A percentile compares a stretch with the other conserved stretches of the same genome.
phyloP scores from a whole-genome alignment of 495 filamentous ascomycete genomes.

The Sabuloglossum arenarium region DNA sequence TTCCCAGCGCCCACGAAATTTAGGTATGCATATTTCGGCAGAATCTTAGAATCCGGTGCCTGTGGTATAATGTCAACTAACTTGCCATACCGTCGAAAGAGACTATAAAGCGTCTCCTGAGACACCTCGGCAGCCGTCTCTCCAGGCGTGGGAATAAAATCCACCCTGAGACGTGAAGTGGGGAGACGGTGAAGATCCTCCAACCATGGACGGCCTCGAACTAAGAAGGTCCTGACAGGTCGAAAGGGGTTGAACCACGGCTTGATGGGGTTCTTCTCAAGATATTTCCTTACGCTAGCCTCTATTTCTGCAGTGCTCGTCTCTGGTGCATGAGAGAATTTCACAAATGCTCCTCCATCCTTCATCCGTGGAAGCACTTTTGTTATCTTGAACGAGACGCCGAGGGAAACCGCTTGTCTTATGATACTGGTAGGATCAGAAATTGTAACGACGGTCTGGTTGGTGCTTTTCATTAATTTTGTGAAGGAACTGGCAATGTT shows the following conservation, averaged over 20 bases:
- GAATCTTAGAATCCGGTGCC: slow-evolving; percentile 59
- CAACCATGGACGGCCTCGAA: slow-evolving; percentile 77
- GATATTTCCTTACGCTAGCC: slow-evolving; percentile 25
- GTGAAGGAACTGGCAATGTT: slow-evolving; percentile 31
- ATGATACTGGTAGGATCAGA: slow-evolving; percentile 43
- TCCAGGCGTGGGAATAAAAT: slow-evolving; percentile 61
- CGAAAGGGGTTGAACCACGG: slow-evolving; percentile 80
- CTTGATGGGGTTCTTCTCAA: slow-evolving; percentile 49
- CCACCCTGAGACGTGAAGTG: slow-evolving; percentile 49
- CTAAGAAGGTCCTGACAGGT: slow-evolving; percentile 43
- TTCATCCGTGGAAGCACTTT: slow-evolving; percentile 66
- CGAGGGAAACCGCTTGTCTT: slow-evolving; percentile 38
- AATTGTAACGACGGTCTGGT: slow-evolving; percentile 33
- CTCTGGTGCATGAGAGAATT: slow-evolving; percentile 42
- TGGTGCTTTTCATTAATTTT: slow-evolving; percentile 39
- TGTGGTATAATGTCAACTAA: slow-evolving; percentile 61
- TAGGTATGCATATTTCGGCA: slow-evolving; percentile 59
- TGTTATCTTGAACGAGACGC: slow-evolving; percentile 43
- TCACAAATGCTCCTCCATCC: slow-evolving; percentile 88
- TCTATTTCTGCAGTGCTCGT: slow-evolving; percentile 38
- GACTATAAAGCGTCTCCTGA: slow-evolving; percentile 63
- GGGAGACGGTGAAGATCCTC: slow-evolving; percentile 81
- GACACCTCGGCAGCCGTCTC: slow-evolving; percentile 50
- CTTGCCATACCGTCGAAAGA: slow-evolving; percentile 85
- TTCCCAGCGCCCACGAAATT: slow-evolving; percentile 50